A percentile compares a stretch with the other conserved stretches of the same genome.
Evolutionary conservation across 2,329 filamentous ascomycete species (phyloP).

Genomic region (Aspergillus ustus): DNA sequence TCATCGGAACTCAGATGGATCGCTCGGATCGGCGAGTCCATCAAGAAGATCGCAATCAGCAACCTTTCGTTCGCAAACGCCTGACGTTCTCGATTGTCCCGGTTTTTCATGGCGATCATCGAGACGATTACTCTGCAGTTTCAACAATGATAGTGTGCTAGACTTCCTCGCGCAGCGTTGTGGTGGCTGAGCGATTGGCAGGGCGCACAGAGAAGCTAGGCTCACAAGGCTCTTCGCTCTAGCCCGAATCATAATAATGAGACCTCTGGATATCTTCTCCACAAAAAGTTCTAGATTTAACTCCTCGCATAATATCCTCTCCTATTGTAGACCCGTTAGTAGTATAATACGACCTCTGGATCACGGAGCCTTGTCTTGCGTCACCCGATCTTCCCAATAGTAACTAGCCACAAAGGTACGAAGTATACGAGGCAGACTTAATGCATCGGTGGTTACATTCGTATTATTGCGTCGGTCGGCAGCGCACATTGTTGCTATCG

Average conservation of each 20-base stretch:
- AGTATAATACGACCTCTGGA: not conserved
- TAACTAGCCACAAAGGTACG: too few species aligned
- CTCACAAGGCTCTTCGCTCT: not conserved
- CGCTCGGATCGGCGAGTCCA: not conserved
- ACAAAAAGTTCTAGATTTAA: not conserved
- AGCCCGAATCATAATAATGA: not conserved
- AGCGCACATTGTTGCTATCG: not conserved
- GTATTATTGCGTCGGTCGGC: not conserved
- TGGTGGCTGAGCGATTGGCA: conserved; percentile 8
- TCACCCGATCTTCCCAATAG: not conserved
- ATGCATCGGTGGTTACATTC: not conserved
- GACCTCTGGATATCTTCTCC: conserved; percentile 5
- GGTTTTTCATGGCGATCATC: too few species aligned
- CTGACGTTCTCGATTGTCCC: not conserved
- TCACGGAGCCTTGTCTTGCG: not conserved
- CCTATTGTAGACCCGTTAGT: not conserved
- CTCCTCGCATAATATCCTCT: not conserved
- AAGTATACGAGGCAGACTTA: not conserved
- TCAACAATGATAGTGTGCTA: not conserved
- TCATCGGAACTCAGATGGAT: not conserved
- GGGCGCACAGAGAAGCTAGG: not conserved
- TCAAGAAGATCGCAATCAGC: not conserved
- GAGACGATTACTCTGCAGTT: too few species aligned
- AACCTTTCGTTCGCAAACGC: not conserved
- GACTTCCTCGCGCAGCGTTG: not conserved